Conservation (phyloP, 495 filamentous ascomycete genomes). For the Neurospora hispaniola region DNA sequence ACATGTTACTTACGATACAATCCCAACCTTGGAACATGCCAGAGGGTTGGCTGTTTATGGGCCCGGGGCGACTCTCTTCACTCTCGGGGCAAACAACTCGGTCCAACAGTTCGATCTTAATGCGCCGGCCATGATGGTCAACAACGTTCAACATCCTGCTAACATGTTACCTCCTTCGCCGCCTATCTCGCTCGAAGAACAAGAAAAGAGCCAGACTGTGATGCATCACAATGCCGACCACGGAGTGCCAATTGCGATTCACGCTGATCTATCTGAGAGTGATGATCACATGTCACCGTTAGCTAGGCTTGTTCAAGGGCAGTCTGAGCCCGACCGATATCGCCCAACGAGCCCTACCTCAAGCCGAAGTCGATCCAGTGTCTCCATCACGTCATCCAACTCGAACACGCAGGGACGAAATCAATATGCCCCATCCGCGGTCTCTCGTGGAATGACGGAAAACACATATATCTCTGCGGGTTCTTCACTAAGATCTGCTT, state of each 20-base stretch:
- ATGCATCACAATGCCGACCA: conserved; percentile 36
- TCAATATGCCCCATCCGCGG: conserved; percentile 32
- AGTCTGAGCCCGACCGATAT: conserved; percentile 40
- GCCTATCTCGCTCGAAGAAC: conserved; percentile 64
- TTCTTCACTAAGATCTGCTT: conserved; percentile 39
- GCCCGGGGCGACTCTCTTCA: conserved; percentile 84
- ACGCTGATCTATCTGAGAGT: conserved; percentile 47
- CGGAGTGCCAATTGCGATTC: conserved; percentile 36
- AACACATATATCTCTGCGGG: conserved; percentile 55
- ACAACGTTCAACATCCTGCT: conserved; percentile 74
- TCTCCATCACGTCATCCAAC: conserved; percentile 40
- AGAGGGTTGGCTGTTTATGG: conserved; percentile 80
- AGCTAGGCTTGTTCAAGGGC: conserved; percentile 48
- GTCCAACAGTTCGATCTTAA: conserved; percentile 94
- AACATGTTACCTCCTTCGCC: conserved; percentile 63
- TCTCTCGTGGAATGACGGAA: conserved; percentile 41
- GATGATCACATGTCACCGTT: conserved; percentile 58
- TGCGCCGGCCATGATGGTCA: conserved; percentile 60
- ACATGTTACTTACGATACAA: conserved; percentile 75
- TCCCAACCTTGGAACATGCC: conserved; percentile 75
- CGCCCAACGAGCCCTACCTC: conserved; percentile 54
- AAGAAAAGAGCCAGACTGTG: conserved; percentile 30
- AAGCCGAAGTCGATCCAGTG: conserved; percentile 53
- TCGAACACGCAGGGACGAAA: conserved; percentile 29
- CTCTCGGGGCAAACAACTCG: conserved; percentile 73